Conservation (phyloP, 768 basidiomycete genomes). For the Trametes maxima region DNA sequence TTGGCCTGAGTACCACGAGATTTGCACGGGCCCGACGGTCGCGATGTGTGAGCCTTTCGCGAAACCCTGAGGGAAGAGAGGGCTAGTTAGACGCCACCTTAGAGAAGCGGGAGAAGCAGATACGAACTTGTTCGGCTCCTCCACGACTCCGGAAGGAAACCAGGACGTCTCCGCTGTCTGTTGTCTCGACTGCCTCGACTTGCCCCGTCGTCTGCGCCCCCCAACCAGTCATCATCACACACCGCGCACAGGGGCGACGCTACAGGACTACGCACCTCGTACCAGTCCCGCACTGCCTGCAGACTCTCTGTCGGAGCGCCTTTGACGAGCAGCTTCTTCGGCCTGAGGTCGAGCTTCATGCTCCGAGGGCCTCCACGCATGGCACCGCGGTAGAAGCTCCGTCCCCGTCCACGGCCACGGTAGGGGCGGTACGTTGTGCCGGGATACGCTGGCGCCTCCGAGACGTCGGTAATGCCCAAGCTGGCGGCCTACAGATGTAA, state of each 20-base stretch:
- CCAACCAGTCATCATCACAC: constrained; percentile 20
- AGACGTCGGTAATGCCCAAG: constrained; percentile 62
- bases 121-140: constrained; percentile 74
- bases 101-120: constrained; percentile 14
- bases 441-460: constrained; percentile 42
- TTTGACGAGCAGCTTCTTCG: constrained; percentile 77
- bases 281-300: constrained; percentile 78
- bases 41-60: constrained; percentile 73
- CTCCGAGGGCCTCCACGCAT: constrained; percentile 72
- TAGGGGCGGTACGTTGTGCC: constrained; percentile 44
- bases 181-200: constrained; percentile 61
- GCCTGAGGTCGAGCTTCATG: constrained; percentile 91
- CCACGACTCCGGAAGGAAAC: constrained; percentile 72
- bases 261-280: constrained; percentile 54
- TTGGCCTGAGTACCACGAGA: constrained; percentile 63
- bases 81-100: neutral
- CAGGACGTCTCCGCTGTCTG: constrained; percentile 59
- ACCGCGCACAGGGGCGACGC: neutral
- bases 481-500: constrained; percentile 60
- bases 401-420: constrained; percentile 68
- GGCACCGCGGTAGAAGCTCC: constrained; percentile 61
- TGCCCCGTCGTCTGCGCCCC: constrained; percentile 61
- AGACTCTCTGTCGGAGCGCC: constrained; percentile 58
- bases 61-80: constrained; percentile 56
- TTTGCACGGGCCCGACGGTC: constrained; percentile 61